Conservation (phyloP, 1,139 yeast species). For the Trichomonascaceae sp. region DNA sequence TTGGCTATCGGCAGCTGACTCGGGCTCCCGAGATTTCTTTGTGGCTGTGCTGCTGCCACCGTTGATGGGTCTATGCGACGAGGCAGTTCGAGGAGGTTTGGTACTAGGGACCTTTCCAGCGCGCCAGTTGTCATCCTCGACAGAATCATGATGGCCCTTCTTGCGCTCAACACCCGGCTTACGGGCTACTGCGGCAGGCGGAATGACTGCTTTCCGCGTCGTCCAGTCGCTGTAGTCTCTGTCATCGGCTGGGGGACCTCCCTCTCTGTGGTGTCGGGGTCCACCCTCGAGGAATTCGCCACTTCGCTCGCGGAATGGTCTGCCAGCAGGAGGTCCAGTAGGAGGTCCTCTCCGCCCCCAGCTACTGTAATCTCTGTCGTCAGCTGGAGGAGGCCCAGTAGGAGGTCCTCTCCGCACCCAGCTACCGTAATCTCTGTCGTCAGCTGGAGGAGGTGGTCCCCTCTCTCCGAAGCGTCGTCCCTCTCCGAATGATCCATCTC, state of each 20-base stretch:
- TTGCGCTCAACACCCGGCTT: slow-evolving; percentile 7
- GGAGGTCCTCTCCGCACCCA: slow-evolving; percentile 26
- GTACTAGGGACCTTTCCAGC: no score
- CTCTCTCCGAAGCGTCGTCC: no score
- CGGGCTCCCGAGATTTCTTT: no score
- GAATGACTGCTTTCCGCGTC: no score
- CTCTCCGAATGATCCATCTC: no score
- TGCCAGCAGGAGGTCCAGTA: slow-evolving; percentile 14
- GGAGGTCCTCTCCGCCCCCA: slow-evolving; percentile 22
- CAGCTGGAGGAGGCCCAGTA: slow-evolving; percentile 14
- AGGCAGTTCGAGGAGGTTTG: no score
- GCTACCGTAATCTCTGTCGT: slow-evolving; percentile 18
- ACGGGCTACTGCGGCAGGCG: no score
- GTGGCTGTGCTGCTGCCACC: no score
- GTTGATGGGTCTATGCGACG: no score
- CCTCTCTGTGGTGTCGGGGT: no score
- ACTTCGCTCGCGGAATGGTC: slow-evolving; percentile 6
- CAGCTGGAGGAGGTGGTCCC: slow-evolving; percentile 11
- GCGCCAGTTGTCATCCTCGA: no score
- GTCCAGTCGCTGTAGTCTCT: slow-evolving; percentile 7
- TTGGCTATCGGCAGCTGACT: no score
- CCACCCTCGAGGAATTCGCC: slow-evolving; percentile 5
- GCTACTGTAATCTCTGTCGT: slow-evolving; percentile 7
- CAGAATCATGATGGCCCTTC: slow-evolving; percentile 6
- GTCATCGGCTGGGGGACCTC: slow-evolving; percentile 8